Evolutionary conservation across 768 basidiomycete genomes (phyloP), one percentile per base, ranked within the genome.

Genomic region (Strobilomyces echinocephalus): DNA sequence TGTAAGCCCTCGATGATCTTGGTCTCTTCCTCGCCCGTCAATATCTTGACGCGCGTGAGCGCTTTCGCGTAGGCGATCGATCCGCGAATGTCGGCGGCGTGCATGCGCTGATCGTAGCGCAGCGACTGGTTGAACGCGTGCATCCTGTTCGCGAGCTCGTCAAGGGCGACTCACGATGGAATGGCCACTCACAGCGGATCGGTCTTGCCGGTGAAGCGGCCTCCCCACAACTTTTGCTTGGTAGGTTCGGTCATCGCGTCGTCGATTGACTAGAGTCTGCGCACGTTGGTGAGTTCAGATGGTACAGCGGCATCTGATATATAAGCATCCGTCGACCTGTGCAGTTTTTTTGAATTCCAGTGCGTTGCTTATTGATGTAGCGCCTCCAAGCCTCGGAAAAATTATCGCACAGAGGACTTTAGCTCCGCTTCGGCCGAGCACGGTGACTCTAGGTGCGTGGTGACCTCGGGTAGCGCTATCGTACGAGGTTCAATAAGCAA

Each of bases 41-140:
- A 71, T 62, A 99, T 95, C 14, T 87, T 88, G 15, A 85, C 85
- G 39, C 83, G 81, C 11, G 82, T 75, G 54, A 98, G 76, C 1
- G 90, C 87, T 70, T 91, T 95, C 30, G 97, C 85, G 69, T 97
- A 97, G 4, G 97, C 95, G 65, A 97, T 95, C 16, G 95, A 98
- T 2, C 95, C 95, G 51, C 77, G 80, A 60, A 98, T 88, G 63
- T 99, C 97, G 24, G 84, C 93, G 10, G 82, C 80, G 67, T 94
- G 83, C 94, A 99, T 97, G 39, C 91, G 81, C 69, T 90, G 83
- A 69, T 98, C 95, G 71, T 97, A 99, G 58, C 81, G 84, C 61
- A 99, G 77, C 24, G 94, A 97, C 69, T 97, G 92, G 69, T 97
- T 98, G 76, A 95, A 98, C 30, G 84, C 88, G 71, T 97, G 92